Base-by-base conservation (phyloP, 768 basidiomycete genomes). In the Psilocybe sp. region DNA sequence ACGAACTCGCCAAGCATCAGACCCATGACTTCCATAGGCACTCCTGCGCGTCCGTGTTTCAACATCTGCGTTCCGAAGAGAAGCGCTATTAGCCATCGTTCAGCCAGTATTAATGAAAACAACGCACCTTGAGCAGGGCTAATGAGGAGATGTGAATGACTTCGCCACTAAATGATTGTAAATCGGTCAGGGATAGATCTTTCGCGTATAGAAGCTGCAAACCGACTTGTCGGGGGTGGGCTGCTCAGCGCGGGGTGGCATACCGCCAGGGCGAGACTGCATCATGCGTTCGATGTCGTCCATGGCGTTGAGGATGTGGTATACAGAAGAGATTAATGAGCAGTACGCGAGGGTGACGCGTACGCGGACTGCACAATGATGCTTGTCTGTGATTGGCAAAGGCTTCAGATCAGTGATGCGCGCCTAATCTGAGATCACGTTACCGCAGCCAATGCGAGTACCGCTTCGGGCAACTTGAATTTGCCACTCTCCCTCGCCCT, bases 1-100 rank as follows among this genome's bases (percentile, higher is more conserved):
- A 98, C 92, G 59, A 98, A 98, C 67, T 97, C 94, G 12, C 96
- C 95, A 18, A 98, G 78, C 92, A 98, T 95, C 35, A 94, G 82
- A 53, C 92, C 91, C 96, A 99, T 98, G 57, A 98, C 96, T 72
- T 99, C 97, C 90, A 98, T 94, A 8, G 97, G 97, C 20, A 99
- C 97, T 51, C 96, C 97, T 36, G 97, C 95, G 46, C 97, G 87
- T 16, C 97, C 97, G 62, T 99, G 97, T 70, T 99, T 99, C 53
- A 99, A 74, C 97, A 99, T 99, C 95, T 99, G 58, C 3, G 47
- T 28, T 7, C 4, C 3, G 7, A 28, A 28, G 7, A 28, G 23
- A 28, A 42, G 36, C 52, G 49, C 44, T 53, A 40, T n/a, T 49
- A 45, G 57, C 15, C 44, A 52, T 20, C 44, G 41, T 52, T 8